Percentiles rank a stretch among this genome's conserved stretches.
phyloP scores from a whole-genome alignment of 371 early-diverging fungal genomes.

The Rhizopus delemar region DNA sequence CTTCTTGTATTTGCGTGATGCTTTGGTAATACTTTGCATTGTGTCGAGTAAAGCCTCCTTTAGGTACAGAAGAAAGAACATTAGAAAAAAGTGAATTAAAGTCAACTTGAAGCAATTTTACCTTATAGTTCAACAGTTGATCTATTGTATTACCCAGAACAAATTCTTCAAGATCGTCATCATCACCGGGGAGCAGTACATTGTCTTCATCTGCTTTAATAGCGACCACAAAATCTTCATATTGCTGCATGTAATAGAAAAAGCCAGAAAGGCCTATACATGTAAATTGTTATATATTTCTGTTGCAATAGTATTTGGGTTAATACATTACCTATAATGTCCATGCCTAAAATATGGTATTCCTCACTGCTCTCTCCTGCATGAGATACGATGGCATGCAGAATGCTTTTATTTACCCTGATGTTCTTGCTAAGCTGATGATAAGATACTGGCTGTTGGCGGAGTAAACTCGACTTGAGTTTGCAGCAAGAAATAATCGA shows the following conservation, averaged over 20 bases:
- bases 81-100: background rate
- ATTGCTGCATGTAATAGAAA: conserved; percentile 4
- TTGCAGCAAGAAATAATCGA: too few relatives aligned
- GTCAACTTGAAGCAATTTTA: background rate
- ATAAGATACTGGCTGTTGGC: too few relatives aligned
- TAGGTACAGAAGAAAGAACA: conserved; percentile 1
- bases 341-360: conserved; percentile 4
- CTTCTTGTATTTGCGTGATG: conserved; percentile 5
- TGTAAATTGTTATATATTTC: background rate
- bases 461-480: too few relatives aligned
- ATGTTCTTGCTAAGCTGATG: conserved; percentile 9
- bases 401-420: conserved; percentile 10
- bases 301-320: too few relatives aligned
- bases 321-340: conserved; percentile 6
- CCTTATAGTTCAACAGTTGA: conserved; percentile 8
- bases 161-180: conserved; percentile 6
- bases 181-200: conserved; percentile 3
- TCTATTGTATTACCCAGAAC: conserved; percentile 5
- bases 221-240: conserved; percentile 6
- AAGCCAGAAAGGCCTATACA: conserved; percentile 5
- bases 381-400: conserved; percentile 6
- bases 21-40: background rate
- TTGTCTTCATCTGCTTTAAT: conserved; percentile 5
- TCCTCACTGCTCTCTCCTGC: conserved; percentile 2
- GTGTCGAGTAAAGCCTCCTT: conserved; percentile 3